Evolutionary conservation across 2,329 filamentous ascomycete species (phyloP).

Genomic region (Cephalotrichum gorgonifer): DNA sequence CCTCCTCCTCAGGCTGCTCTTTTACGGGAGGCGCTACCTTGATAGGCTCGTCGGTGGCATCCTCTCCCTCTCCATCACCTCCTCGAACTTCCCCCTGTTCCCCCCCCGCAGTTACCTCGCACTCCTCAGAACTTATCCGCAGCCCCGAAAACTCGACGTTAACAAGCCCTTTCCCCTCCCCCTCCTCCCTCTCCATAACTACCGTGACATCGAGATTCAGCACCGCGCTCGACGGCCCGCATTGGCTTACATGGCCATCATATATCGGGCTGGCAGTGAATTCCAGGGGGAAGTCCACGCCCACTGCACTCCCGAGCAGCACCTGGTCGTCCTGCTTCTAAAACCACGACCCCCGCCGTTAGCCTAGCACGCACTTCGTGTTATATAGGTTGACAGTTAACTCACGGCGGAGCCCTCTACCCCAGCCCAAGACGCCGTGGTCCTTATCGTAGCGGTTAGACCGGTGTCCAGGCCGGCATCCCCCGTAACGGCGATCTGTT

Average conservation of each 20-base stretch:
- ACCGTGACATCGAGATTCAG: slow-evolving; percentile 1
- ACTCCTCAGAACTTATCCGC: background rate
- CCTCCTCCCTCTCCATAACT: background rate
- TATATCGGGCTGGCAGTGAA: background rate
- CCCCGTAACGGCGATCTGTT: background rate
- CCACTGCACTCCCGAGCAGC: background rate
- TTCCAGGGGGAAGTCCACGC: background rate
- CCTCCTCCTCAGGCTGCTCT: background rate
- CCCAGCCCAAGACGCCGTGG: background rate
- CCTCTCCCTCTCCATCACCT: background rate
- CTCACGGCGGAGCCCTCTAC: background rate
- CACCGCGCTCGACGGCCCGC: background rate
- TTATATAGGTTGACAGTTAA: no score
- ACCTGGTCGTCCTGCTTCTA: slow-evolving; percentile 1
- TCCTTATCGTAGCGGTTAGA: background rate
- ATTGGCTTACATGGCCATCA: background rate
- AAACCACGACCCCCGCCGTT: background rate
- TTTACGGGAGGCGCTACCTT: background rate
- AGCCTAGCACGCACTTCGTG: background rate
- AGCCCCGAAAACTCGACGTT: background rate
- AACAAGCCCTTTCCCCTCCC: background rate
- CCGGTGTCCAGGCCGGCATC: background rate
- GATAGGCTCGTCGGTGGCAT: background rate
- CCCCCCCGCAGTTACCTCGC: background rate
- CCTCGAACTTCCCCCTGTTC: background rate